phyloP scores from a whole-genome alignment of 495 filamentous ascomycete genomes.

The Lepidopterella palustris region DNA sequence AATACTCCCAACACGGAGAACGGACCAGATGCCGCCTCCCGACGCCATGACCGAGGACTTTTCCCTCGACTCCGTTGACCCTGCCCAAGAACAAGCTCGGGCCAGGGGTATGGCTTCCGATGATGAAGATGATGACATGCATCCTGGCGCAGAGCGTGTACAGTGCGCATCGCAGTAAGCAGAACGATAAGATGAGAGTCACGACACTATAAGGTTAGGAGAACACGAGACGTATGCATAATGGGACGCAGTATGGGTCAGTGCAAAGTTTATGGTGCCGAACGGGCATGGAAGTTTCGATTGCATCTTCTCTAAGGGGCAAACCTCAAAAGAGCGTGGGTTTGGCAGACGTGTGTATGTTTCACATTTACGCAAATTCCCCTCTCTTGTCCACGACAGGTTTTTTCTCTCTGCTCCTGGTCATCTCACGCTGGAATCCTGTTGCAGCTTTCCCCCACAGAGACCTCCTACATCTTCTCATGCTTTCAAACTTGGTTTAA shows the following conservation, averaged over 20 bases:
- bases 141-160: conserved; percentile 80
- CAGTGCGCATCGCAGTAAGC: conserved; percentile 96
- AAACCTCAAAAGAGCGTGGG: too few relatives aligned
- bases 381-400: too few relatives aligned
- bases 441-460: too few relatives aligned
- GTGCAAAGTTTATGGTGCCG: not conserved
- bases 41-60: conserved; percentile 91
- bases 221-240: not conserved
- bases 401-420: too few relatives aligned
- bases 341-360: too few relatives aligned
- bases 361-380: too few relatives aligned
- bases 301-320: not conserved
- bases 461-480: too few relatives aligned
- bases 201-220: not conserved
- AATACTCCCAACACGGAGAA: conserved; percentile 66
- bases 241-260: not conserved
- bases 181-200: not conserved
- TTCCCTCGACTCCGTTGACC: conserved; percentile 73
- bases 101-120: conserved; percentile 72
- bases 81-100: conserved; percentile 59
- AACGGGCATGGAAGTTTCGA: not conserved
- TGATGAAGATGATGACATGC: conserved; percentile 83
- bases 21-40: conserved; percentile 51
- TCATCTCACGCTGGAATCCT: too few relatives aligned
- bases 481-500: too few relatives aligned